Evolutionary conservation across 1,284 basidiomycete species (phyloP).

Genomic region (Malassezia arunalokei): DNA sequence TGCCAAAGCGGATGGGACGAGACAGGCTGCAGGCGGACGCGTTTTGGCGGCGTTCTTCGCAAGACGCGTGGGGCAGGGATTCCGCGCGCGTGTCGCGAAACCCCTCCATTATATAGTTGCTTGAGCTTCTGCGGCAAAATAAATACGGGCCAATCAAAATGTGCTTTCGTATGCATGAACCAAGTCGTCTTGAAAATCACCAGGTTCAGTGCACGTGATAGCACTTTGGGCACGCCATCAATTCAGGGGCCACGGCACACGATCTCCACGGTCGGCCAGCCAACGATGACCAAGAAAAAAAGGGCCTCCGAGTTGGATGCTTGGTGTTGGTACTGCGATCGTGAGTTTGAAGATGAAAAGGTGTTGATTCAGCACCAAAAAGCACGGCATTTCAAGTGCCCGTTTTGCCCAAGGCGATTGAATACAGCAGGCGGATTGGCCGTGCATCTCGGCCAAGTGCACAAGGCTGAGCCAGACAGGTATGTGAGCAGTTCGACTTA

Average conservation of each 20-base stretch:
- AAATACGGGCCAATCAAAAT: slow-evolving; percentile 1
- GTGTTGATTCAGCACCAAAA: slow-evolving; percentile 98
- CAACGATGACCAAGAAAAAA: slow-evolving; percentile 45
- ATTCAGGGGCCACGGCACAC: neutral
- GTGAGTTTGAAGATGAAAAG: slow-evolving; percentile 46
- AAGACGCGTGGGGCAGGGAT: slow-evolving; percentile 1
- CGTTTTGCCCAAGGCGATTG: slow-evolving; percentile 81
- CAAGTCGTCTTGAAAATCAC: neutral
- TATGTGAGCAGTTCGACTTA: slow-evolving; percentile 52
- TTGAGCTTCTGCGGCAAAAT: neutral
- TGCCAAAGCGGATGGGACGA: neutral
- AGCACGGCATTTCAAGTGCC: slow-evolving; percentile 97
- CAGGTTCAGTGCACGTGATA: neutral
- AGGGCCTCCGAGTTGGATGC: slow-evolving; percentile 47
- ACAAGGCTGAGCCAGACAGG: slow-evolving; percentile 94
- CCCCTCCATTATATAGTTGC: slow-evolving; percentile 1
- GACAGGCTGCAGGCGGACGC: neutral
- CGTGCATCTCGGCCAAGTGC: slow-evolving; percentile 97
- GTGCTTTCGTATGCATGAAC: neutral
- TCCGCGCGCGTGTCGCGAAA: slow-evolving; percentile 1
- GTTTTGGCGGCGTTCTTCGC: neutral
- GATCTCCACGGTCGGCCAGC: neutral
- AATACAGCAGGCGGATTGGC: slow-evolving; percentile 95
- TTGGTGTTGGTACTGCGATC: slow-evolving; percentile 97
- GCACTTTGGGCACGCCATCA: neutral